These are phyloP conservation scores for Pseudovirgaria hyperparasitica DNA, from an alignment of 2,329 filamentous ascomycete species.

Conservation along the genomic window DNA sequence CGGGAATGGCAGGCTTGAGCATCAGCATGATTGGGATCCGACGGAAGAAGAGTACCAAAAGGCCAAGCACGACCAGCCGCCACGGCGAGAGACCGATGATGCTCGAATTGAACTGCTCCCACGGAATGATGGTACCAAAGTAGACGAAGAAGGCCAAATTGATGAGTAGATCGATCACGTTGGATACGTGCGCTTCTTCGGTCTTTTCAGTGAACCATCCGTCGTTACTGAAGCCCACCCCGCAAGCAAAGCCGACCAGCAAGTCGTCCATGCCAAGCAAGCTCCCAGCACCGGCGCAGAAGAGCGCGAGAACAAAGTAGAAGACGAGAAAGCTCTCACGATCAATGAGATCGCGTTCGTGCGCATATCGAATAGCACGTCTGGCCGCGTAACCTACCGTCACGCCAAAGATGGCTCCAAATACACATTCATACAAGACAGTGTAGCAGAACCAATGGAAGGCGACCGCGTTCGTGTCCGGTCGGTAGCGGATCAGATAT, in stretches of 20 bases:
- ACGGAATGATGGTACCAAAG: conserved; percentile 92
- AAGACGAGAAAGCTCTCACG: conserved; percentile 96
- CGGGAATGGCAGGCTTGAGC: conserved; percentile 85
- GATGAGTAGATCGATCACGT: conserved; percentile 94
- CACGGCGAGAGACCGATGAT: conserved; percentile 66
- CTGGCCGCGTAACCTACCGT: conserved; percentile 77
- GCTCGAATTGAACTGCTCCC: conserved; percentile 74
- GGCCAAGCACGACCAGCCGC: conserved; percentile 84
- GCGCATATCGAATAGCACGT: conserved; percentile 78
- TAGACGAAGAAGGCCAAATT: conserved; percentile 98
- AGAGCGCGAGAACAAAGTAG: conserved; percentile 93
- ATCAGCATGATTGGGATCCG: conserved; percentile 89
- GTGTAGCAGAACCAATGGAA: conserved; percentile 84
- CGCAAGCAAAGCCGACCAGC: conserved; percentile 84
- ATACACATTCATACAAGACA: conserved; percentile 89
- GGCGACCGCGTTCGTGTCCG: conserved; percentile 53
- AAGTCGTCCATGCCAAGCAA: conserved; percentile 87
- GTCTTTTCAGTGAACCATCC: conserved; percentile 98
- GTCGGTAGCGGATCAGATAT: conserved; percentile 75
- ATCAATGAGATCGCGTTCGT: conserved; percentile 77
- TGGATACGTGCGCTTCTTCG: conserved; percentile 95
- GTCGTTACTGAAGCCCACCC: conserved; percentile 98
- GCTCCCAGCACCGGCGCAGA: conserved; percentile 87
- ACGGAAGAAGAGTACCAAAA: conserved; percentile 90
- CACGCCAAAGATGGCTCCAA: conserved; percentile 83